These are phyloP conservation scores for Nepenthes alata DNA, from an alignment of 179 eudicot species.

Conservation along the genomic window DNA sequence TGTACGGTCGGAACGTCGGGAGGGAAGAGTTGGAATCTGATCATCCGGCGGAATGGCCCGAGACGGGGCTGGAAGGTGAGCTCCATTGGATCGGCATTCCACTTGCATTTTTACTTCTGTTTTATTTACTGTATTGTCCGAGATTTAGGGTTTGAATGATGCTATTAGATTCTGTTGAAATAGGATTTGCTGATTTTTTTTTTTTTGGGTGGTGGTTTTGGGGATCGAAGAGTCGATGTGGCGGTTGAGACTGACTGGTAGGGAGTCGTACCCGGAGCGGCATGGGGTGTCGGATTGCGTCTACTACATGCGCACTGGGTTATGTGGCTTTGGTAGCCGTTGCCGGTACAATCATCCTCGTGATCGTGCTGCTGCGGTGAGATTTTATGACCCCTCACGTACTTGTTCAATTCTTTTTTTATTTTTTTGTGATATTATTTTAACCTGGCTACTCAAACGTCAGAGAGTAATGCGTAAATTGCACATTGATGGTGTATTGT, in stretches of 20 bases:
- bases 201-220: not conserved
- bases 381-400: not conserved
- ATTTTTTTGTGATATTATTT: too few relatives aligned
- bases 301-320: conserved; percentile 76
- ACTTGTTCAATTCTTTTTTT: too few relatives aligned
- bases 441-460: too few relatives aligned
- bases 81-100: conserved; percentile 9
- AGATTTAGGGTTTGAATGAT: not conserved
- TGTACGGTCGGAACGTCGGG: conserved; percentile 47
- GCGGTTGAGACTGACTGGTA: conserved; percentile 39
- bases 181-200: not conserved
- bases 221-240: conserved; percentile 62
- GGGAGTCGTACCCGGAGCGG: conserved; percentile 67
- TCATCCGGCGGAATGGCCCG: conserved; percentile 54
- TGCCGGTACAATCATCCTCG: conserved; percentile 90
- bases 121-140: not conserved
- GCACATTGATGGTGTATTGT: too few relatives aligned
- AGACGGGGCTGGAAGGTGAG: conserved; percentile 58
- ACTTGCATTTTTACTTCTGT: conserved; percentile 8
- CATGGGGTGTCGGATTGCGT: conserved; percentile 71
- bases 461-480: too few relatives aligned
- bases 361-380: conserved; percentile 45
- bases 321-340: conserved; percentile 60
- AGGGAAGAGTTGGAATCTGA: conserved; percentile 39
- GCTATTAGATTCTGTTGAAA: not conserved